phyloP scores from a whole-genome alignment of 2,329 filamentous ascomycete genomes.

The Westerdykella aurantiaca region DNA sequence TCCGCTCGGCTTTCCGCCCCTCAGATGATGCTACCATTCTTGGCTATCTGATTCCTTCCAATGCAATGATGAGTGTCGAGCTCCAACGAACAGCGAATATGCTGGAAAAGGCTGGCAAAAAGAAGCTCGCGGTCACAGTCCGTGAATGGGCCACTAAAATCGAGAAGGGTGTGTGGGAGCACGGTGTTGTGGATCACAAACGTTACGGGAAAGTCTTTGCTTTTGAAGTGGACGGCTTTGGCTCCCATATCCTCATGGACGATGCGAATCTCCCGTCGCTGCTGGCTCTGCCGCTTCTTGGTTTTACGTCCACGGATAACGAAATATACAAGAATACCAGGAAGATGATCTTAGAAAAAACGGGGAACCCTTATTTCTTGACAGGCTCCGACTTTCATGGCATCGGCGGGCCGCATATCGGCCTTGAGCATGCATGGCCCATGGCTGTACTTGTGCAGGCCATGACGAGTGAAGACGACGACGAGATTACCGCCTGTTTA shows the following conservation, averaged over 20 bases:
- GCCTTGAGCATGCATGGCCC: slow-evolving; percentile 87
- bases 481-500: slow-evolving; percentile 71
- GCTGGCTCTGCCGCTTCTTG: slow-evolving; percentile 70
- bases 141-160: slow-evolving; percentile 59
- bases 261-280: slow-evolving; percentile 83
- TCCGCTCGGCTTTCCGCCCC: slow-evolving; percentile 88
- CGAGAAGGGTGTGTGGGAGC: slow-evolving; percentile 70
- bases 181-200: slow-evolving; percentile 72
- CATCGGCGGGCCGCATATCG: slow-evolving; percentile 81
- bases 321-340: slow-evolving; percentile 81
- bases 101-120: slow-evolving; percentile 56
- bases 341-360: slow-evolving; percentile 67
- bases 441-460: slow-evolving; percentile 92
- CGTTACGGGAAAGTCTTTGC: slow-evolving; percentile 76
- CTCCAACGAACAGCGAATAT: slow-evolving; percentile 67
- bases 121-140: slow-evolving; percentile 45
- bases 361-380: slow-evolving; percentile 85
- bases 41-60: slow-evolving; percentile 90
- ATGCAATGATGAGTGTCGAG: slow-evolving; percentile 93
- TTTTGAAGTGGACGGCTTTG: slow-evolving; percentile 83
- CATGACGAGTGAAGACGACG: slow-evolving; percentile 77
- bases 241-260: slow-evolving; percentile 77
- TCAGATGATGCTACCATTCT: slow-evolving; percentile 93
- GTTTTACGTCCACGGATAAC: slow-evolving; percentile 62
- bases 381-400: slow-evolving; percentile 71